phyloP scores from a whole-genome alignment of 2,329 filamentous ascomycete species.

The Apiospora sp. region DNA sequence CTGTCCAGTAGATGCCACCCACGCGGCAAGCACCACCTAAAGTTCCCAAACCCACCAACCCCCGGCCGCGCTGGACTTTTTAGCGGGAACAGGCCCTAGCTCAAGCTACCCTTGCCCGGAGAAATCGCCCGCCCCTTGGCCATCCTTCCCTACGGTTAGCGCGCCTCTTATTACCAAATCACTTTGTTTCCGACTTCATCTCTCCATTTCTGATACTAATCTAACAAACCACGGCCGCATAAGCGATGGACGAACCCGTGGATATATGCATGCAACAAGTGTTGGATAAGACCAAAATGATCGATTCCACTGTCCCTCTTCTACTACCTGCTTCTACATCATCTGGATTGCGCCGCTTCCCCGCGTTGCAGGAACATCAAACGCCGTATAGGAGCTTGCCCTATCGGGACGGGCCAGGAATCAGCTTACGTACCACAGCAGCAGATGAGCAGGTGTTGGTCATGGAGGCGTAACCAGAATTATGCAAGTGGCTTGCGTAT shows the following conservation, averaged over 20 bases:
- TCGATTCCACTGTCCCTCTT: not conserved
- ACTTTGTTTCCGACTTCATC: not conserved
- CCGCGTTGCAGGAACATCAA: not conserved
- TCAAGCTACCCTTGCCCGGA: constrained; percentile 16
- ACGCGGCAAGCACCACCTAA: constrained; percentile 7
- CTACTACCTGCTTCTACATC: not conserved
- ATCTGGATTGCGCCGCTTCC: not conserved
- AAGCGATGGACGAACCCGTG: not conserved
- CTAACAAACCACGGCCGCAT: not conserved
- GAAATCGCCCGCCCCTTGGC: not conserved
- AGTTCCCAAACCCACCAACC: not conserved
- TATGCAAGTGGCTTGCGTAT: constrained; percentile 17
- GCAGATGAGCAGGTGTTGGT: not conserved
- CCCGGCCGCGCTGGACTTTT: constrained; percentile 12
- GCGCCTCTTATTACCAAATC: not conserved
- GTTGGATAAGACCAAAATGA: not conserved
- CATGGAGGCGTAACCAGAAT: constrained; percentile 3
- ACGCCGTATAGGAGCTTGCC: not conserved
- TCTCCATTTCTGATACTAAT: not conserved
- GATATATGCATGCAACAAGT: not conserved
- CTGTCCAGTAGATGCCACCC: constrained; percentile 8
- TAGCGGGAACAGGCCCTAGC: constrained; percentile 18
- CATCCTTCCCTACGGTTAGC: too few species aligned
- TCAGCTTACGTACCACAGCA: constrained; percentile 8
- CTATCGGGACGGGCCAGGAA: constrained; percentile 6